Evolutionary conservation across 352 stramenopile genomes (phyloP).

Genomic region (Globisporangium heterothallicum): DNA sequence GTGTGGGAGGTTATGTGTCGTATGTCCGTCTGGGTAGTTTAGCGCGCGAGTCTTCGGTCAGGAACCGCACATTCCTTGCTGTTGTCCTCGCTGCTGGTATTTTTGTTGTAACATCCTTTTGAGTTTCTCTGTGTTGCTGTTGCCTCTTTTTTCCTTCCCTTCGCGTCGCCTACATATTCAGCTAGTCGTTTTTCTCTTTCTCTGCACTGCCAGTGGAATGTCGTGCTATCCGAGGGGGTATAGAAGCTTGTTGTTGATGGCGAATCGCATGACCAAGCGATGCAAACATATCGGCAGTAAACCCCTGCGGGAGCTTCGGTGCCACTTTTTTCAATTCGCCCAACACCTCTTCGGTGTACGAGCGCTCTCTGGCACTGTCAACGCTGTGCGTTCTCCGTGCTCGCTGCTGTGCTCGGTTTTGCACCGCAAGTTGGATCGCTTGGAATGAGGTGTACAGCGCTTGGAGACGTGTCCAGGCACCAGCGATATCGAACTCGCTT

Average conservation of each 20-base stretch:
- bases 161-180: background rate
- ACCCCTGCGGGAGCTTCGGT: slow-evolving; percentile 40
- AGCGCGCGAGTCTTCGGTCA: too few species aligned
- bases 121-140: too few species aligned
- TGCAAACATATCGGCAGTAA: slow-evolving; percentile 60
- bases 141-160: background rate
- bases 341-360: slow-evolving; percentile 15
- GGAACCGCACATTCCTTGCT: too few species aligned
- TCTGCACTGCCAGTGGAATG: background rate
- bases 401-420: slow-evolving; percentile 19
- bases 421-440: slow-evolving; percentile 28
- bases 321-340: slow-evolving; percentile 30
- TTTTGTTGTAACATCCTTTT: too few species aligned
- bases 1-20: too few species aligned
- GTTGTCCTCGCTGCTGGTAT: too few species aligned
- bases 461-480: slow-evolving; percentile 29
- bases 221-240: slow-evolving; percentile 1
- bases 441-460: slow-evolving; percentile 40
- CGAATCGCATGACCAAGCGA: slow-evolving; percentile 50
- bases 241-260: slow-evolving; percentile 15
- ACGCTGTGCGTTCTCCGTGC: slow-evolving; percentile 12
- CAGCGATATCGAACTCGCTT: slow-evolving; percentile 15
- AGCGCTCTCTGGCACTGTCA: slow-evolving; percentile 20
- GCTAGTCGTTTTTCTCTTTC: background rate
- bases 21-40: too few species aligned